phyloP scores from a whole-genome alignment of 257 asterid genomes.

The Plantago elongata region DNA sequence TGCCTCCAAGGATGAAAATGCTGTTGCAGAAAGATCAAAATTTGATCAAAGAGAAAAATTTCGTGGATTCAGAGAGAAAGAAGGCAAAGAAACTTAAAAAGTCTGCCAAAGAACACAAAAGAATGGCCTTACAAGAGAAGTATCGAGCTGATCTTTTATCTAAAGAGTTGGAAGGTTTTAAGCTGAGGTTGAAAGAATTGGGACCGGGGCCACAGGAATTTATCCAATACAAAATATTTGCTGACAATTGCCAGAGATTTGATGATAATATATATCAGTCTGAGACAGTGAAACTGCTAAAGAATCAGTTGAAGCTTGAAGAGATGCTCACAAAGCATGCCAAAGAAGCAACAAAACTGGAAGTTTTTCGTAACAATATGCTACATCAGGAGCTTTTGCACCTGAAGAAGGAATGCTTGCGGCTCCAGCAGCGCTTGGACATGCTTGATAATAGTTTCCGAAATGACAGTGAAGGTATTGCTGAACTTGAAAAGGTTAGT shows the following conservation, averaged over 20 bases:
- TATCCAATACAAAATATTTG: constrained; percentile 31
- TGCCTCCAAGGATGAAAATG: constrained; percentile 31
- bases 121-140: constrained; percentile 44
- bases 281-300: constrained; percentile 46
- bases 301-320: constrained; percentile 64
- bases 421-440: constrained; percentile 48
- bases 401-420: constrained; percentile 50
- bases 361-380: constrained; percentile 49
- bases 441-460: constrained; percentile 40
- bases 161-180: constrained; percentile 45
- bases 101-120: constrained; percentile 47
- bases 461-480: constrained; percentile 34
- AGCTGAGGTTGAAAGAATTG: constrained; percentile 46
- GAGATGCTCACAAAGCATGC: constrained; percentile 67
- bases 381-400: constrained; percentile 47
- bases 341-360: constrained; percentile 50
- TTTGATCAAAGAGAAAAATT: constrained; percentile 36
- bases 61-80: constrained; percentile 46
- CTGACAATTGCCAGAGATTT: constrained; percentile 25
- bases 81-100: constrained; percentile 54
- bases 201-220: constrained; percentile 46
- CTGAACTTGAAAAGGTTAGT: constrained; percentile 68
- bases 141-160: constrained; percentile 48
- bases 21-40: constrained; percentile 38
- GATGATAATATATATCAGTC: constrained; percentile 33